Evolutionary conservation across 2,329 filamentous ascomycete genomes (phyloP).

Genomic region (Aspergillus sp.): DNA sequence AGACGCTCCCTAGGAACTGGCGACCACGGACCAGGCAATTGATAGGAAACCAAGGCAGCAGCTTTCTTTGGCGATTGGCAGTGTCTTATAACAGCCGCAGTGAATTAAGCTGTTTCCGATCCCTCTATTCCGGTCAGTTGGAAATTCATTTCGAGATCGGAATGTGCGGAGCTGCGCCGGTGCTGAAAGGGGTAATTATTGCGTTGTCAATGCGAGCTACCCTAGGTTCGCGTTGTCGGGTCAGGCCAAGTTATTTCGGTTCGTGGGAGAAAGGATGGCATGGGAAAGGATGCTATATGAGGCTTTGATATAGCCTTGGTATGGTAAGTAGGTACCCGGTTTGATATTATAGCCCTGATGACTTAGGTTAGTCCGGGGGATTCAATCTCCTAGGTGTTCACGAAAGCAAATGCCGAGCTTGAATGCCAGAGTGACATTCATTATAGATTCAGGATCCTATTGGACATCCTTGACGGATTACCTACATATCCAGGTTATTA

Average conservation of each 20-base stretch:
- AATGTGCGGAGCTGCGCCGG: too few relatives aligned
- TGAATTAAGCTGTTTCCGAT: not conserved
- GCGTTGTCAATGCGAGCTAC: not conserved
- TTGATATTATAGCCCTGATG: not conserved
- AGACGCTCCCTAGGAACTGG: not conserved
- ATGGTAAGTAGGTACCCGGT: too few relatives aligned
- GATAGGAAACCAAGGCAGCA: not conserved
- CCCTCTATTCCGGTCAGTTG: not conserved
- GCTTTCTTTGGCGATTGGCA: not conserved
- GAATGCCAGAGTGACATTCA: not conserved
- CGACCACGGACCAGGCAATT: not conserved
- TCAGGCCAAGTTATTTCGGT: not conserved
- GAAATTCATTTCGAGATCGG: not conserved
- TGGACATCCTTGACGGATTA: not conserved
- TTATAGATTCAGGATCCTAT: not conserved
- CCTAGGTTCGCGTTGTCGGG: not conserved
- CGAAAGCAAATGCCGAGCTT: not conserved
- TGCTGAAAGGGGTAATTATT: not conserved
- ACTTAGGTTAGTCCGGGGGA: not conserved
- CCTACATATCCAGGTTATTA: not conserved
- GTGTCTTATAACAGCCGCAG: too few relatives aligned
- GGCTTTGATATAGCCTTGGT: not conserved
- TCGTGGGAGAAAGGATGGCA: not conserved
- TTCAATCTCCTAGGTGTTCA: not conserved
- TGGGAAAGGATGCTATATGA: not conserved